A percentile compares a stretch with the other conserved stretches of the same genome.
phyloP scores from a whole-genome alignment of 345 rosid species.

The Chamaenerion angustifolium region DNA sequence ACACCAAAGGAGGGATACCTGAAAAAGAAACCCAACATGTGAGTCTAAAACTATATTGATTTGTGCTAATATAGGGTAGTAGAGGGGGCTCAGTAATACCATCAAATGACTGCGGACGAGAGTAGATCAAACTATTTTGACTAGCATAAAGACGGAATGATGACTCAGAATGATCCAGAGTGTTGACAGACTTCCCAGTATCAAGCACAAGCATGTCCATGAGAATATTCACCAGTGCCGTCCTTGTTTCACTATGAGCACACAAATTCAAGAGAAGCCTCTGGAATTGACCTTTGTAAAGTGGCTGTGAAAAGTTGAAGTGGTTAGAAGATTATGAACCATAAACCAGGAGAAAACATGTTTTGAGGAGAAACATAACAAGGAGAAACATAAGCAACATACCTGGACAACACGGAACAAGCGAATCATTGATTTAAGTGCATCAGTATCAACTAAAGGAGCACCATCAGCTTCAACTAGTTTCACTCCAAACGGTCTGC shows the following conservation, averaged over 20 bases:
- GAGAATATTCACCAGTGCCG: constrained; percentile 54
- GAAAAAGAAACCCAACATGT: neutral
- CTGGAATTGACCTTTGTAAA: constrained; percentile 83
- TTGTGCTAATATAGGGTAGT: no score
- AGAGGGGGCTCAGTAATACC: constrained; percentile 26
- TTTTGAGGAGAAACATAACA: neutral
- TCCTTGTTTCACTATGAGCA: constrained; percentile 79
- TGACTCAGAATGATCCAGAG: constrained; percentile 39
- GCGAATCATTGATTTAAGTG: constrained; percentile 77
- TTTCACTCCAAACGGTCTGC: constrained; percentile 51
- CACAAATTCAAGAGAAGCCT: constrained; percentile 86
- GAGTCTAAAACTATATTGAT: no score
- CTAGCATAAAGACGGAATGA: constrained; percentile 81
- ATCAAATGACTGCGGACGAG: constrained; percentile 78
- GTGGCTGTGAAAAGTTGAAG: constrained; percentile 43
- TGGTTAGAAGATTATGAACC: neutral
- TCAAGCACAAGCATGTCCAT: constrained; percentile 85
- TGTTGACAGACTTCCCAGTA: constrained; percentile 36
- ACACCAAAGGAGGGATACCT: constrained; percentile 92
- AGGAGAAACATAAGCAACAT: constrained; percentile 1
- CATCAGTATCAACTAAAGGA: constrained; percentile 73
- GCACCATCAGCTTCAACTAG: constrained; percentile 79
- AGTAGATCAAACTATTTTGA: constrained; percentile 82
- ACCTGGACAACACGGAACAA: constrained; percentile 94
- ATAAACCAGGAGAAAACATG: no score